Evolutionary conservation across 371 early-diverging fungal species (phyloP).

Genomic region (Mortierella sp.): DNA sequence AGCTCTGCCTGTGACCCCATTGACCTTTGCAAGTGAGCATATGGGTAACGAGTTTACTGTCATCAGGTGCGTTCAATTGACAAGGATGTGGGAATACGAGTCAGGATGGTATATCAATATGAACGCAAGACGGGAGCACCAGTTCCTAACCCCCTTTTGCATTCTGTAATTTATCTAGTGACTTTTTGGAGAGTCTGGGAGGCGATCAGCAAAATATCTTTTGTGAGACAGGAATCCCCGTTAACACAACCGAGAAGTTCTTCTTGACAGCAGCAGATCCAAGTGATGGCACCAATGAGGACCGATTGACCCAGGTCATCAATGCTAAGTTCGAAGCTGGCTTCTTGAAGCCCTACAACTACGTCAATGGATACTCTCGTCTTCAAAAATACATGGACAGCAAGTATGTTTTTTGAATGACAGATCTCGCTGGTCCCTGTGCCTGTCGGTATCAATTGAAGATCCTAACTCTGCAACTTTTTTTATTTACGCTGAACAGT

Average conservation of each 20-base stretch:
- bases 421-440: neutral
- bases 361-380: constrained; percentile 89
- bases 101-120: neutral
- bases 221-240: constrained; percentile 51
- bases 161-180: constrained; percentile 48
- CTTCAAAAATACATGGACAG: constrained; percentile 92
- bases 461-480: neutral
- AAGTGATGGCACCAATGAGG: constrained; percentile 83
- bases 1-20: constrained; percentile 62
- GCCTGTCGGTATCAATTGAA: neutral
- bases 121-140: neutral
- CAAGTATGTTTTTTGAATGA: constrained; percentile 65
- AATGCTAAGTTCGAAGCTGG: constrained; percentile 95
- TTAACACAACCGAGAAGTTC: constrained; percentile 86
- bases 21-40: constrained; percentile 82
- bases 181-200: constrained; percentile 79
- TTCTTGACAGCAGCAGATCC: constrained; percentile 93
- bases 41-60: constrained; percentile 88
- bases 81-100: neutral
- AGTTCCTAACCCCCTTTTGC: neutral
- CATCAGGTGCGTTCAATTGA: constrained; percentile 62
- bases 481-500: constrained; percentile 37
- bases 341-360: constrained; percentile 93
- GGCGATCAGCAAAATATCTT: constrained; percentile 58
- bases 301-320: constrained; percentile 90